These are phyloP conservation scores for Baorangia bicolor DNA, from an alignment of 768 basidiomycete species.

Conservation along the genomic window DNA sequence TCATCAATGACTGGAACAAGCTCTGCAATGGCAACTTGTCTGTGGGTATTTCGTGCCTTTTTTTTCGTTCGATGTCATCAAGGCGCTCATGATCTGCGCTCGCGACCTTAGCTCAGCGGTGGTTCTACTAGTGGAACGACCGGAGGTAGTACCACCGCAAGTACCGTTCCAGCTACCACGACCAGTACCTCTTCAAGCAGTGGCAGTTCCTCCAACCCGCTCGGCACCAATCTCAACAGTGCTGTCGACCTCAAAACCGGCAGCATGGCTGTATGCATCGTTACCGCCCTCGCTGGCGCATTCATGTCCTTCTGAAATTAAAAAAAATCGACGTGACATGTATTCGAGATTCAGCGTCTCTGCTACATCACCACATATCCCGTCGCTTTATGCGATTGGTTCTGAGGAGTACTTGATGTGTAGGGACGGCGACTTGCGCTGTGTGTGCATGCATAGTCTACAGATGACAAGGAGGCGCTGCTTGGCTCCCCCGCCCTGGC, in stretches of 20 bases:
- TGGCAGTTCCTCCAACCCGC: background rate
- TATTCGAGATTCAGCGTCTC: too few relatives aligned
- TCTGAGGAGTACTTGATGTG: too few relatives aligned
- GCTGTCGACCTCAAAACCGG: slow-evolving; percentile 5
- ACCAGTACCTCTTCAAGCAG: background rate
- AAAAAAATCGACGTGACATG: background rate
- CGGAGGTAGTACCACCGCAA: background rate
- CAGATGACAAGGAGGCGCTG: too few relatives aligned
- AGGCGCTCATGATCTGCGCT: background rate
- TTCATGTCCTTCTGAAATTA: slow-evolving; percentile 13
- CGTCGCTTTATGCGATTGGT: too few relatives aligned
- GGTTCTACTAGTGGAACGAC: background rate
- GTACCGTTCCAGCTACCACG: background rate
- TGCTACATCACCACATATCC: too few relatives aligned
- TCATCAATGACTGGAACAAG: slow-evolving; percentile 15
- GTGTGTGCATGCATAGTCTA: too few relatives aligned
- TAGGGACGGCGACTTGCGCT: too few relatives aligned
- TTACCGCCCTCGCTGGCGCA: slow-evolving; percentile 11
- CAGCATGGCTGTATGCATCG: background rate
- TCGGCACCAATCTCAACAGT: background rate
- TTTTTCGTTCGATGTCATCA: too few relatives aligned
- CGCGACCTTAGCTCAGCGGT: slow-evolving; percentile 9
- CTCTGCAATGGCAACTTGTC: slow-evolving; percentile 17
- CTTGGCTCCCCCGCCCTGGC: too few relatives aligned
- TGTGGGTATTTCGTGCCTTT: slow-evolving; percentile 9